These are phyloP conservation scores for Coccomyxa subellipsoidea DNA, from an alignment of 163 green algal species.

Conservation along the genomic window DNA sequence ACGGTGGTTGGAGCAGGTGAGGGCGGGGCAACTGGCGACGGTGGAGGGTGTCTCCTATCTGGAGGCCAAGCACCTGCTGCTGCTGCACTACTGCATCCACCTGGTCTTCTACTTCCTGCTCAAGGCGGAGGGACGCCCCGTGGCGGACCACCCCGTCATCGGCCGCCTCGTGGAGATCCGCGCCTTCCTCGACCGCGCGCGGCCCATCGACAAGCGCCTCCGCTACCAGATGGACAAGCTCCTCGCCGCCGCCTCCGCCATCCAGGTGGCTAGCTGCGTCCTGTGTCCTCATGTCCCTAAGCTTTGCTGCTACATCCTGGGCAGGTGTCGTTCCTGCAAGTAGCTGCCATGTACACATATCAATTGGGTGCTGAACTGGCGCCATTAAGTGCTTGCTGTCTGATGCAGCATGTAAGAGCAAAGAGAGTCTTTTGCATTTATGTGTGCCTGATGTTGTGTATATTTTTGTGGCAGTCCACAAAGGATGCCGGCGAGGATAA, in stretches of 20 bases:
- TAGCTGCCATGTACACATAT: too few relatives aligned
- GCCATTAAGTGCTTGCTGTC: too few relatives aligned
- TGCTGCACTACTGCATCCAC: slow-evolving; percentile 89
- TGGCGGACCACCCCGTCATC: slow-evolving; percentile 92
- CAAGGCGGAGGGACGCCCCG: slow-evolving; percentile 83
- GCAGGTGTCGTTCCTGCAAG: too few relatives aligned
- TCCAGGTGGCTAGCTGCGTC: slow-evolving; percentile 11
- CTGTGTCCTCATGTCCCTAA: not conserved
- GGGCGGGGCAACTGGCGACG: slow-evolving; percentile 60
- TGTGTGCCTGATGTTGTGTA: not conserved
- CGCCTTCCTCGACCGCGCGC: slow-evolving; percentile 82
- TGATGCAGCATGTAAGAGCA: too few relatives aligned
- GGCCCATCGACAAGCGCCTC: slow-evolving; percentile 94
- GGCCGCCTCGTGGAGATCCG: slow-evolving; percentile 75
- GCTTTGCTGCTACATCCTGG: too few relatives aligned
- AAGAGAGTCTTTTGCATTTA: too few relatives aligned
- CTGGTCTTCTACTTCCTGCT: slow-evolving; percentile 97
- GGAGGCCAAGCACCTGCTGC: slow-evolving; percentile 96
- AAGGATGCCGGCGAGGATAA: not conserved
- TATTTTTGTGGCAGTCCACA: not conserved
- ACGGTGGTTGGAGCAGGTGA: not conserved
- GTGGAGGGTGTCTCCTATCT: slow-evolving; percentile 91
- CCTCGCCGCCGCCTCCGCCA: slow-evolving; percentile 53
- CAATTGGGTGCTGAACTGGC: too few relatives aligned
- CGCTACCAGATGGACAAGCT: slow-evolving; percentile 96